These are phyloP conservation scores for Pseudogymnoascus sp. DNA, from an alignment of 2,329 filamentous ascomycete genomes.

Conservation along the genomic window DNA sequence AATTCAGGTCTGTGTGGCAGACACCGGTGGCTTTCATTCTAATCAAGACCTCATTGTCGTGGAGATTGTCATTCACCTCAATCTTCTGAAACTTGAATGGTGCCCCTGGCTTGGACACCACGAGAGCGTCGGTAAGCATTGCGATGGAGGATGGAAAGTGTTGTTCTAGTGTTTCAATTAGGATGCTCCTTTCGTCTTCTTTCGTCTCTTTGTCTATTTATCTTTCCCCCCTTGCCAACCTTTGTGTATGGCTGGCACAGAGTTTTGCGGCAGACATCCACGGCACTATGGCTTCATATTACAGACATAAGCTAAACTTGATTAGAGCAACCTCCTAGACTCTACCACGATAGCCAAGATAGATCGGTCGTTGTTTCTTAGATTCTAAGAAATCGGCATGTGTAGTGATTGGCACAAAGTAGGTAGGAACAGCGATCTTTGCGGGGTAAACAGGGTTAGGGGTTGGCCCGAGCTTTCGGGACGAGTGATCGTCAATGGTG, in stretches of 20 bases:
- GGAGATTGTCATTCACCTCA: slow-evolving; percentile 15
- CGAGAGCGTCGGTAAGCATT: slow-evolving; percentile 15
- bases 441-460: background rate
- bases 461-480: background rate
- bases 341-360: background rate
- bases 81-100: slow-evolving; percentile 25
- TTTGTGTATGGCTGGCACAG: background rate
- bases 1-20: slow-evolving; percentile 24
- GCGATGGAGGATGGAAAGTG: background rate
- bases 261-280: background rate
- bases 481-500: background rate
- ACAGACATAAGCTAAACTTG: background rate
- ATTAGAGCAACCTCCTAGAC: background rate
- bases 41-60: slow-evolving; percentile 28
- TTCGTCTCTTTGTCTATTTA: background rate
- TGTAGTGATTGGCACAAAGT: background rate
- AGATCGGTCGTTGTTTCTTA: background rate
- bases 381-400: background rate
- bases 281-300: background rate
- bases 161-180: background rate
- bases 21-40: slow-evolving; percentile 32
- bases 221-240: background rate
- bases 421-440: background rate
- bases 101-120: slow-evolving; percentile 12
- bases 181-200: background rate